phyloP scores from a whole-genome alignment of 2,329 filamentous ascomycete species.

The Monilinia vaccinii-corymbosi region DNA sequence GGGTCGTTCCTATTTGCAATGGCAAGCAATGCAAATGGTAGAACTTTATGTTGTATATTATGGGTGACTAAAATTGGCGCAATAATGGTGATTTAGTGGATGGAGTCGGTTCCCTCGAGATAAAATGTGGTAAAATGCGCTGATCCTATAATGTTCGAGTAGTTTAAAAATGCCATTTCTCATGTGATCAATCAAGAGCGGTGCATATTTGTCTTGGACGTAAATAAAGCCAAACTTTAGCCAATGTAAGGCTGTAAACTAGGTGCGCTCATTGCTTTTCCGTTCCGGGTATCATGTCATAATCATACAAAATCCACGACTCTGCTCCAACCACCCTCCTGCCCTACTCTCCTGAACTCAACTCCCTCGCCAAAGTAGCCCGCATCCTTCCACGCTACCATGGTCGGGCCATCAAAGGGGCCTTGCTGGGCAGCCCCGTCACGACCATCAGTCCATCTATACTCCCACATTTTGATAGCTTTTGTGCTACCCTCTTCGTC shows the following conservation, averaged over 20 bases:
- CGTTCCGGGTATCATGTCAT: conserved; percentile 4
- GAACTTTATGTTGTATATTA: conserved; percentile 11
- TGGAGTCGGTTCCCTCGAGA: background rate
- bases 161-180: background rate
- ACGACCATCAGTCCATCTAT: conserved; percentile 80
- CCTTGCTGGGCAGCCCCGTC: conserved; percentile 74
- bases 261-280: background rate
- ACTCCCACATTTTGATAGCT: conserved; percentile 64
- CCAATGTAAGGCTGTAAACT: background rate
- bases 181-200: background rate
- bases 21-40: background rate
- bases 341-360: conserved; percentile 58
- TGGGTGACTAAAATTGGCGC: conserved; percentile 6
- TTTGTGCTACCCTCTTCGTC: conserved; percentile 20
- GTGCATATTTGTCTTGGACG: background rate
- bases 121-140: background rate
- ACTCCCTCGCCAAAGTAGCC: conserved; percentile 91
- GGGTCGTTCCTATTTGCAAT: conserved; percentile 3
- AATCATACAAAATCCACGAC: conserved; percentile 30
- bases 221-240: background rate
- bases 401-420: conserved; percentile 74
- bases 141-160: background rate
- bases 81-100: background rate
- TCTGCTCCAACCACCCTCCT: conserved; percentile 35
- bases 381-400: conserved; percentile 84